A percentile compares a stretch with the other conserved stretches of the same genome.
These are phyloP conservation scores for Xenoacremonium recifei DNA, from an alignment of 2,329 filamentous ascomycete genomes.

Conservation along the genomic window DNA sequence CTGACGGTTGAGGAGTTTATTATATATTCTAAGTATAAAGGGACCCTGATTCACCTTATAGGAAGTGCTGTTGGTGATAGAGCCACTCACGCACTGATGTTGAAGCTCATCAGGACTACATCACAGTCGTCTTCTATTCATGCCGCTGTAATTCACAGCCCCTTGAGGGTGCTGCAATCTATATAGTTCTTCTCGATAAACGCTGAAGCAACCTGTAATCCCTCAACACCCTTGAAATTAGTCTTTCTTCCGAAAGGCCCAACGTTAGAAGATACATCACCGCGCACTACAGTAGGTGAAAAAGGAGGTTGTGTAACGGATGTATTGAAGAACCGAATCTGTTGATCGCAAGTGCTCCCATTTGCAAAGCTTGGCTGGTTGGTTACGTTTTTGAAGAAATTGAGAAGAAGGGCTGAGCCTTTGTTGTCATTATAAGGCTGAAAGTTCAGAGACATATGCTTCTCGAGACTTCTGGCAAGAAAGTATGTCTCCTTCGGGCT, in stretches of 20 bases:
- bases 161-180: not conserved
- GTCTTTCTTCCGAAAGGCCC: constrained; percentile 20
- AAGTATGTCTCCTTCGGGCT: constrained; percentile 6
- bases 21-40: too few relatives aligned
- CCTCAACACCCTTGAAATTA: not conserved
- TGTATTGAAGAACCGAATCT: constrained; percentile 39
- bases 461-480: constrained; percentile 18
- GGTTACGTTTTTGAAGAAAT: constrained; percentile 49
- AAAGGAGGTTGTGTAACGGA: constrained; percentile 32
- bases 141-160: too few relatives aligned
- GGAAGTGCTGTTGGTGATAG: too few relatives aligned
- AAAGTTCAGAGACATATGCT: constrained; percentile 17
- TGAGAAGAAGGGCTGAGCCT: constrained; percentile 32
- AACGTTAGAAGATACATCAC: constrained; percentile 20
- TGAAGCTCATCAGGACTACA: too few relatives aligned
- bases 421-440: not conserved
- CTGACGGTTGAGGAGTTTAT: too few relatives aligned
- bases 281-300: constrained; percentile 26
- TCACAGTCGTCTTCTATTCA: too few relatives aligned
- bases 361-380: constrained; percentile 50
- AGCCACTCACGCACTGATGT: too few relatives aligned
- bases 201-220: not conserved
- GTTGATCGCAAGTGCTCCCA: constrained; percentile 40
- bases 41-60: too few relatives aligned
- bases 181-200: constrained; percentile 1